Evolutionary conservation across 495 filamentous ascomycete genomes (phyloP), one percentile per base, ranked within the genome.

Genomic region (Tuber borchii): DNA sequence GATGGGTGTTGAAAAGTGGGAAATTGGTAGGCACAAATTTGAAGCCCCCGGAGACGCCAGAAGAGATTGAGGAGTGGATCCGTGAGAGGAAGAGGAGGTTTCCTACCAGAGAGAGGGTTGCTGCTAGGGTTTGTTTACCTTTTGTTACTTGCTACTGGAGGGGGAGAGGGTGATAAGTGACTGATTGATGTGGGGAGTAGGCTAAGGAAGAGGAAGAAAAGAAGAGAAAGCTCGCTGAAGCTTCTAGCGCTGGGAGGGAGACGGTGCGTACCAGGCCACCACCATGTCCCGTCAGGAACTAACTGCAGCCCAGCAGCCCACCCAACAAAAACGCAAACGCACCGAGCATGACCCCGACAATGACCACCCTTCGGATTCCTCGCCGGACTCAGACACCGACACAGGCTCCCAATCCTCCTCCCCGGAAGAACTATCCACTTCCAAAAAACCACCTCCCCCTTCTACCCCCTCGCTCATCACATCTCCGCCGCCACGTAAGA

Each of bases 51-150:
- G 77, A 82, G 44, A 82, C 81, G 7, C 74, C 74, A 5, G 77
- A 79, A 42, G 91, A 92, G 46, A 88, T 93, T 70, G 86, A 87
- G 16, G 87, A 87, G 22, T 93, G 90, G 91, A 89, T 92, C 61
- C 87, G 86, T 65, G 90, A 92, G 79, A 87, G 91, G 19, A 89
- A 86, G 82, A 90, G 88, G 79, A 87, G 86, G 9, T 93, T 87
- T 80, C 91, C 91, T 1, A 92, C 91, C 0, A 84, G 86, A 77
- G 87, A 86, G 34, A 86, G 87, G 42, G 85, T 87, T 71, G 87
- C 69, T 12, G 82, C 72, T 31, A 65, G 12, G 56, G 56, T 65
- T 65, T 34, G 56, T 65, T 31, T 34, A 31, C n/a, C 3, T 19
- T 2, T 65, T n/a, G 56, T 34, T 14, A 26, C 51, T 61, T 31